Conservation (phyloP, 2,329 filamentous ascomycete species). For the Hortaea werneckii region DNA sequence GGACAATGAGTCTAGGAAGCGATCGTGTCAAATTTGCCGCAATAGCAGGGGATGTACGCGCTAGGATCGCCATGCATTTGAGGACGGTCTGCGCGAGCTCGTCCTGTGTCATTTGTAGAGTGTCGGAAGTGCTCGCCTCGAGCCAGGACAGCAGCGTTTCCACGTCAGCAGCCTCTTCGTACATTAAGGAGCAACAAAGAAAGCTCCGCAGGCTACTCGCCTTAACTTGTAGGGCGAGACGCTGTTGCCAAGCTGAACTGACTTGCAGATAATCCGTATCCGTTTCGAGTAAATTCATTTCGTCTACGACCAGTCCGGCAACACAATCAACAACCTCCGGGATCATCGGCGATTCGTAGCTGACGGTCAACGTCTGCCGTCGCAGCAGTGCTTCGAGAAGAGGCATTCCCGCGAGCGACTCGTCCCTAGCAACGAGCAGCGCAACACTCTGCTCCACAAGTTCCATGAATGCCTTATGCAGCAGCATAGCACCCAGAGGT, state of each 20-base stretch:
- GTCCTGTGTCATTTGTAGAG: constrained; percentile 71
- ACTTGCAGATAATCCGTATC: constrained; percentile 83
- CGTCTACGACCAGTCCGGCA: constrained; percentile 64
- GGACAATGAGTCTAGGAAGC: constrained; percentile 78
- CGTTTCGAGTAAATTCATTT: constrained; percentile 79
- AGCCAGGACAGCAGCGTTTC: constrained; percentile 77
- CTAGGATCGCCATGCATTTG: constrained; percentile 71
- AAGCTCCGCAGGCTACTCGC: constrained; percentile 71
- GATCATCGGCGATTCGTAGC: too few species aligned
- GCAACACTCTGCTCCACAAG: constrained; percentile 46
- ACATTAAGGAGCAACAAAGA: constrained; percentile 72
- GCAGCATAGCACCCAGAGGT: constrained; percentile 79
- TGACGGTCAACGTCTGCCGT: too few species aligned
- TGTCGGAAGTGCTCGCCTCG: constrained; percentile 68
- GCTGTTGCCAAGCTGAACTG: constrained; percentile 77
- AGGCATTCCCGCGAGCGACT: too few species aligned
- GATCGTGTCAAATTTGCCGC: constrained; percentile 68
- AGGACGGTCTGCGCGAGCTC: constrained; percentile 68
- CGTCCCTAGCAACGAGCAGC: constrained; percentile 13
- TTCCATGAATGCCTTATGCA: constrained; percentile 81
- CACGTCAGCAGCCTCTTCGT: constrained; percentile 69
- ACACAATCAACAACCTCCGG: constrained; percentile 32
- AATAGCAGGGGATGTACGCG: constrained; percentile 60
- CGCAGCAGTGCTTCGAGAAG: too few species aligned
- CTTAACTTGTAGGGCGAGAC: constrained; percentile 76